Evolutionary conservation across 2,329 filamentous ascomycete genomes (phyloP), one percentile per base, ranked within the genome.

Genomic region (Cytospora leucostoma): DNA sequence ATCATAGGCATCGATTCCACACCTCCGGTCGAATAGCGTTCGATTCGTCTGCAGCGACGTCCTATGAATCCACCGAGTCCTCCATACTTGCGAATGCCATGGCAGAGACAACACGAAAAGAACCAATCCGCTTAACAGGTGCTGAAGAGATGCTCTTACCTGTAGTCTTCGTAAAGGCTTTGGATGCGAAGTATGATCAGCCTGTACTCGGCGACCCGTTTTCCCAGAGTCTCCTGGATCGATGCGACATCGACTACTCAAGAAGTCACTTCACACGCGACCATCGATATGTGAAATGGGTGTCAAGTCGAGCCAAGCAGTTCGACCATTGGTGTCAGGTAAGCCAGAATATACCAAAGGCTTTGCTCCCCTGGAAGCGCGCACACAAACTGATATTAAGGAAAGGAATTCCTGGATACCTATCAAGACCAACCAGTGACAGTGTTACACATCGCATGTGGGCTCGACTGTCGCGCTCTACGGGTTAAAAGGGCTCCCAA

Each of bases 361-460:
- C 17, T n/a, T 44, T n/a, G 17, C 7, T 44, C 40, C 40, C 10
- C 7, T n/a, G 17, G 6, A 44, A n/a, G 40, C 40, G 7, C 15
- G 3, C 11, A 19, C 17, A 44, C 40, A n/a, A 7, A n/a, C 40
- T 44, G 6, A 44, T n/a, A n/a, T n/a, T 44, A 2, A 8, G 5
- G 3, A 44, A 44, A 44, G 40, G 40, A n/a, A 1, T 44, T 44
- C 6, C 2, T 44, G 15, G n/a, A 44, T n/a, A 7, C 15, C 17
- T 7, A n/a, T n/a, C 40, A 44, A 7, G 40, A n/a, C 17, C 17
- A 19, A 7, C 40, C 40, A 44, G 40, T 44, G 5, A 44, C 40
- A 44, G 62, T 64, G 7, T 34, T 64, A 4, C 50, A 64, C n/a
- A 27, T 64, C 15, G 59, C 57, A 13, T 61, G 57, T 32, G 62